phyloP scores from a whole-genome alignment of 2,329 filamentous ascomycete species.

The Sporothrix euskadiensis region DNA sequence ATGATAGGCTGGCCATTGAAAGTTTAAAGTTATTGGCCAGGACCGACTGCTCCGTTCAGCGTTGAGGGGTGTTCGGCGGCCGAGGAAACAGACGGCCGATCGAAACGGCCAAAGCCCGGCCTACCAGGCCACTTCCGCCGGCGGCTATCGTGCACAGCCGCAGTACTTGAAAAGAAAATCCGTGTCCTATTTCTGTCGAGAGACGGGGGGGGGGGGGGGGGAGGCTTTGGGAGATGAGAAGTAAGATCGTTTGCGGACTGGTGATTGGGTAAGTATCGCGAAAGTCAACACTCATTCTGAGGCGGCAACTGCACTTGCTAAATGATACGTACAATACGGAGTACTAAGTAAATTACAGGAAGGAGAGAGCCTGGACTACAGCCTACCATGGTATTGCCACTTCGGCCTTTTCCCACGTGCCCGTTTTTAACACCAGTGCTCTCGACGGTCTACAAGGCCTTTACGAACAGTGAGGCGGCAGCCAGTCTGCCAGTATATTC shows the following conservation, averaged over 20 bases:
- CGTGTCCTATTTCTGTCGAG: neutral
- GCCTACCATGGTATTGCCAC: neutral
- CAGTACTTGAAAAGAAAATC: neutral
- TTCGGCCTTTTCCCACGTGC: neutral
- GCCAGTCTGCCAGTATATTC: neutral
- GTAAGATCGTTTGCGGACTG: neutral
- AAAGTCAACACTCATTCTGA: neutral
- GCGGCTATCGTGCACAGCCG: constrained; percentile 21
- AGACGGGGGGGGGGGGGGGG: neutral
- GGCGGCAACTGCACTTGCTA: neutral
- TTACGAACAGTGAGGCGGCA: neutral
- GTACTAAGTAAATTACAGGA: neutral
- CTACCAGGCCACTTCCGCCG: constrained; percentile 3
- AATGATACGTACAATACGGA: neutral
- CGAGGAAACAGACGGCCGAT: neutral
- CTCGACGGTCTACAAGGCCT: no score
- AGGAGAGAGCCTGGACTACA: neutral
- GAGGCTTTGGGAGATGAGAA: neutral
- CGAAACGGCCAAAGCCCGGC: neutral
- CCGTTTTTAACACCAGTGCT: neutral
- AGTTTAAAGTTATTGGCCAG: neutral
- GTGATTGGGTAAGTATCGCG: neutral
- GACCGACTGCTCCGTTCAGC: neutral
- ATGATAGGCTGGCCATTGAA: neutral
- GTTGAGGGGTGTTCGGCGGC: neutral